phyloP scores from a whole-genome alignment of 805 yeast genomes.

The Candida caryicola region DNA sequence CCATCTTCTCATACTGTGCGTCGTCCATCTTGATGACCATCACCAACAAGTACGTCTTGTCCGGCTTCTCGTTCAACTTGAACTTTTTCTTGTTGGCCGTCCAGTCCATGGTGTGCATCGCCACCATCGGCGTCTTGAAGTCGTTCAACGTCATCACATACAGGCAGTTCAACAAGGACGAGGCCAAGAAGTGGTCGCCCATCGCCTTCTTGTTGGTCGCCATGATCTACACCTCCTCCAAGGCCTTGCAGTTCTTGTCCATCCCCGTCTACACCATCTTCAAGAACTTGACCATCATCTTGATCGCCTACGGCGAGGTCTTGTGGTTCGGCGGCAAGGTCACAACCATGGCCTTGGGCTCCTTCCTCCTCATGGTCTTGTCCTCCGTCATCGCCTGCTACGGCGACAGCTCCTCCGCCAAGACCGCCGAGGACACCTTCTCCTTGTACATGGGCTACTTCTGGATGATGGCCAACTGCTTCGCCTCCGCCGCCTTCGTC shows the following conservation, averaged over 20 bases:
- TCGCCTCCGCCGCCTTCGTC: conserved; percentile 91
- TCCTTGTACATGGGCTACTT: conserved; percentile 72
- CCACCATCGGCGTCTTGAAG: conserved; percentile 71
- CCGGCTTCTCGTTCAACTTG: conserved; percentile 68
- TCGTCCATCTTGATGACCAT: conserved; percentile 97
- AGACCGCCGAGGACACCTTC: conserved; percentile 40
- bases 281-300: conserved; percentile 93
- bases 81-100: conserved; percentile 87
- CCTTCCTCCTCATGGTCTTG: conserved; percentile 88
- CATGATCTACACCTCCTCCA: conserved; percentile 95
- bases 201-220: conserved; percentile 83
- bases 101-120: conserved; percentile 81
- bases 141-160: conserved; percentile 73
- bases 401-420: conserved; percentile 59
- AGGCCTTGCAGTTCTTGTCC: conserved; percentile 85
- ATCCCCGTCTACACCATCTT: conserved; percentile 97
- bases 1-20: conserved; percentile 80
- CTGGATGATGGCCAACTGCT: conserved; percentile 96
- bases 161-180: conserved; percentile 80
- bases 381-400: conserved; percentile 95
- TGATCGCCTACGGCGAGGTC: conserved; percentile 98
- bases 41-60: conserved; percentile 91
- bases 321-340: conserved; percentile 94
- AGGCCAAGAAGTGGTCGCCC: conserved; percentile 95
- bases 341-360: conserved; percentile 82